A percentile compares a stretch with the other conserved stretches of the same genome.
Evolutionary conservation across 345 rosid species (phyloP).

Genomic region (Ceriops tagal): DNA sequence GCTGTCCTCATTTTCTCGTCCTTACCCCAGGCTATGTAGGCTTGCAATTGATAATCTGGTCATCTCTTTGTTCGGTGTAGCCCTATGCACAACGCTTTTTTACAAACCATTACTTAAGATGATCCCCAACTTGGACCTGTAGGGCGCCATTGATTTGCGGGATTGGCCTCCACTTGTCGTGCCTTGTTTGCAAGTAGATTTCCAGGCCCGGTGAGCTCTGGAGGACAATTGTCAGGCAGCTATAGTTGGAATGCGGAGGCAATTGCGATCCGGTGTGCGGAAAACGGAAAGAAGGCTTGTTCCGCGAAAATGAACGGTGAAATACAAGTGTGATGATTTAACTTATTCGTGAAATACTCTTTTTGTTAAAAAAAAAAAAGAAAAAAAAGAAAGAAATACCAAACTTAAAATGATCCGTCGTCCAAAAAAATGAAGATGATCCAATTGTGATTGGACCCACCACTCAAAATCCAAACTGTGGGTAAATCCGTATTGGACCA

Average conservation of each 20-base stretch:
- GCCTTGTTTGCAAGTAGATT: constrained; percentile 33
- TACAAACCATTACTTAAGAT: constrained; percentile 63
- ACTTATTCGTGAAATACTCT: no score
- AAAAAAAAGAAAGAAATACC: no score
- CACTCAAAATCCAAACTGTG: no score
- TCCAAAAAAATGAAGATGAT: no score
- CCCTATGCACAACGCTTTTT: constrained; percentile 58
- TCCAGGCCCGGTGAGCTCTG: constrained; percentile 57
- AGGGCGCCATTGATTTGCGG: constrained; percentile 50
- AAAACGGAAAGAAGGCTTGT: no score
- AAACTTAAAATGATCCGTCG: no score
- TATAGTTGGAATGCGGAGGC: constrained; percentile 67
- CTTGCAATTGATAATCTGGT: constrained; percentile 59
- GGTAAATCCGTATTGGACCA: no score
- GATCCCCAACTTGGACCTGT: constrained; percentile 66
- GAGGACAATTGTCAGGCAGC: constrained; percentile 51
- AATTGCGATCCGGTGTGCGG: constrained; percentile 16
- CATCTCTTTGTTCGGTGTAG: constrained; percentile 30
- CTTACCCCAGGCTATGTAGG: constrained; percentile 56
- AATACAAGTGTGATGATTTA: no score
- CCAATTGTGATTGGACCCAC: no score
- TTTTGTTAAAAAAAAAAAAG: no score
- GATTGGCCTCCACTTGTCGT: constrained; percentile 42
- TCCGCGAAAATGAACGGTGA: no score
- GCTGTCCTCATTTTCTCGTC: constrained; percentile 62